Percentiles rank a stretch among this genome's conserved stretches.
Evolutionary conservation across 495 filamentous ascomycete genomes (phyloP).

Genomic region (Xylaria castorea): DNA sequence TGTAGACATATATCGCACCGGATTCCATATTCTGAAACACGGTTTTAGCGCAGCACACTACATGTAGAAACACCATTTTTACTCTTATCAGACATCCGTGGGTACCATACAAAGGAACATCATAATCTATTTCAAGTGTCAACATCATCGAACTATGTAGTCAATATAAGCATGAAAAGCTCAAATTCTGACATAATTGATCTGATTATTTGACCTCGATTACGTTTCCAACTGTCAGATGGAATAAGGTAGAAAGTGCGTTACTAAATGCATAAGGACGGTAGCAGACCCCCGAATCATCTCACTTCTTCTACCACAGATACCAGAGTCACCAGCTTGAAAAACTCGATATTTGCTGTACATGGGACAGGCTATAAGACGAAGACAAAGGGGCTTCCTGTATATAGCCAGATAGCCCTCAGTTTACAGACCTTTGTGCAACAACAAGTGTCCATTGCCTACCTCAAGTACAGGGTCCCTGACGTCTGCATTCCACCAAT

Average conservation of each 20-base stretch:
- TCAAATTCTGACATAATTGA: not conserved
- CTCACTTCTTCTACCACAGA: not conserved
- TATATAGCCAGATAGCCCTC: too few species aligned
- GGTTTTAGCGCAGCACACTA: not conserved
- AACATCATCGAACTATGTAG: not conserved
- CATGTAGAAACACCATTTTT: not conserved
- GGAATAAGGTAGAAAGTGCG: not conserved
- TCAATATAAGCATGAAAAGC: not conserved
- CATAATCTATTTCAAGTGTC: not conserved
- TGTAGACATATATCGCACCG: not conserved
- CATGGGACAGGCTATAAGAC: too few species aligned
- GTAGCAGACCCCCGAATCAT: not conserved
- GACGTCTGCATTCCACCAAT: too few species aligned
- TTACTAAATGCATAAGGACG: not conserved
- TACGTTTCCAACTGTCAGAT: not conserved
- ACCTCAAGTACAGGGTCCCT: too few species aligned
- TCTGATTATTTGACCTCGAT: too few species aligned
- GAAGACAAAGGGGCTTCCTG: too few species aligned
- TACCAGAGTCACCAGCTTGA: not conserved
- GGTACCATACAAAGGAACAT: not conserved
- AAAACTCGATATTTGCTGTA: not conserved
- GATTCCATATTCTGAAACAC: not conserved
- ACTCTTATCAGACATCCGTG: not conserved
- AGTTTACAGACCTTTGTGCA: too few species aligned
- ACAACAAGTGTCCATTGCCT: too few species aligned